Evolutionary conservation across 805 yeast genomes (phyloP).

Genomic region (Lipomyces orientalis): DNA sequence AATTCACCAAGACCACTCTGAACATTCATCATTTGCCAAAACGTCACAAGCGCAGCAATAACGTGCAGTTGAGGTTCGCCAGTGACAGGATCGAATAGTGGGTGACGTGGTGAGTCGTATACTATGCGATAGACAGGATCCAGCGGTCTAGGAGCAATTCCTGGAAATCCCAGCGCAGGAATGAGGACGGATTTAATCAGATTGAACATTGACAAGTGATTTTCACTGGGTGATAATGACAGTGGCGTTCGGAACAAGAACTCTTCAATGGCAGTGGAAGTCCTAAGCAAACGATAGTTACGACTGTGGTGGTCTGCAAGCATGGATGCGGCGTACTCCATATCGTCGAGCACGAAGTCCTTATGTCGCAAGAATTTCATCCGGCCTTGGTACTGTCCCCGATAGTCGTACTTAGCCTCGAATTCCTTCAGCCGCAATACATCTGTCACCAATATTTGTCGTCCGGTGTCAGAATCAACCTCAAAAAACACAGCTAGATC

Average conservation of each 20-base stretch:
- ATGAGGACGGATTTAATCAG: constrained; percentile 29
- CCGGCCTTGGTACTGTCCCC: constrained; percentile 19
- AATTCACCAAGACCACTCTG: constrained; percentile 28
- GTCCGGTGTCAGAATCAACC: not conserved
- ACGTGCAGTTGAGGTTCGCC: constrained; percentile 34
- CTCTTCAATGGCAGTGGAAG: constrained; percentile 16
- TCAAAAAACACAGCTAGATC: constrained; percentile 26
- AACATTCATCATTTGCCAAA: constrained; percentile 38
- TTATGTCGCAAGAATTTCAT: constrained; percentile 9
- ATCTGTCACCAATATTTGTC: not conserved
- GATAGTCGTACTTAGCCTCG: constrained; percentile 27
- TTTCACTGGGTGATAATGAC: constrained; percentile 1
- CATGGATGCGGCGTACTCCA: constrained; percentile 17
- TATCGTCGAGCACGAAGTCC: constrained; percentile 4
- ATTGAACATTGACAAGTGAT: constrained; percentile 4
- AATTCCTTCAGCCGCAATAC: not conserved
- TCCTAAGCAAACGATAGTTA: constrained; percentile 23
- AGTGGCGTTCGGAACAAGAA: constrained; percentile 25
- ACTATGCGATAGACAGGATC: constrained; percentile 36
- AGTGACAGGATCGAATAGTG: constrained; percentile 27
- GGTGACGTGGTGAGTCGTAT: constrained; percentile 37
- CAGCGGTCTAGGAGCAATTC: constrained; percentile 32
- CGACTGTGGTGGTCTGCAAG: constrained; percentile 24
- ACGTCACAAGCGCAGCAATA: constrained; percentile 34
- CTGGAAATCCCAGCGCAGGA: constrained; percentile 36